A percentile compares a stretch with the other conserved stretches of the same genome.
Evolutionary conservation across 176 grass and related monocot genomes (phyloP).

Genomic region (Musa beccarii): DNA sequence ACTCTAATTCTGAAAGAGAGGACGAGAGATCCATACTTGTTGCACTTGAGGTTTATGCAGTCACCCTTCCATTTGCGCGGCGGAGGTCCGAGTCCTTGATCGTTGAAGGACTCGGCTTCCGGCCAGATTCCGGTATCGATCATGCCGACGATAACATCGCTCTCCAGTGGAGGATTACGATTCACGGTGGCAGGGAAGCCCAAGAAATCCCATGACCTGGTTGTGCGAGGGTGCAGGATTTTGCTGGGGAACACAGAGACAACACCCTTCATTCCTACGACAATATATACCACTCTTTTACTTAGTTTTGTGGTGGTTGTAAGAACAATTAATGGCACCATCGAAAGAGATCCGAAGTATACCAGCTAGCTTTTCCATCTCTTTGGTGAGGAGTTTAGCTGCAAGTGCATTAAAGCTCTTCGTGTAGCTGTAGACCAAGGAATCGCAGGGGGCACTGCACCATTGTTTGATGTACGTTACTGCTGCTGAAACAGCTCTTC

Average conservation of each 20-base stretch:
- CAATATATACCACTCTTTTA: not conserved
- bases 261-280: conserved; percentile 20
- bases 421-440: conserved; percentile 34
- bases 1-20: not conserved
- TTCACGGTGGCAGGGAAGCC: not conserved
- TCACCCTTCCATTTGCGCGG: conserved; percentile 33
- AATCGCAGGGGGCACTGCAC: conserved; percentile 21
- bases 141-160: conserved; percentile 38
- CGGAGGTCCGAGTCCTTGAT: conserved; percentile 22
- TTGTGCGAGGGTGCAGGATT: conserved; percentile 18
- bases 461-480: not conserved
- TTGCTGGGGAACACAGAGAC: conserved; percentile 35
- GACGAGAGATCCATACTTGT: conserved; percentile 14
- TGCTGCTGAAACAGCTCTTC: not conserved
- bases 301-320: not conserved
- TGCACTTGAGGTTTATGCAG: conserved; percentile 33
- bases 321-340: not conserved
- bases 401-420: conserved; percentile 34
- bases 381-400: conserved; percentile 8
- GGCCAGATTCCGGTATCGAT: conserved; percentile 44
- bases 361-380: conserved; percentile 23
- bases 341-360: not conserved
- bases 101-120: conserved; percentile 27
- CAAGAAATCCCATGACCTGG: conserved; percentile 52
- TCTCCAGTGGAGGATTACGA: conserved; percentile 6